phyloP scores from a whole-genome alignment of 2,329 filamentous ascomycete species.

The Penicillium sp. region DNA sequence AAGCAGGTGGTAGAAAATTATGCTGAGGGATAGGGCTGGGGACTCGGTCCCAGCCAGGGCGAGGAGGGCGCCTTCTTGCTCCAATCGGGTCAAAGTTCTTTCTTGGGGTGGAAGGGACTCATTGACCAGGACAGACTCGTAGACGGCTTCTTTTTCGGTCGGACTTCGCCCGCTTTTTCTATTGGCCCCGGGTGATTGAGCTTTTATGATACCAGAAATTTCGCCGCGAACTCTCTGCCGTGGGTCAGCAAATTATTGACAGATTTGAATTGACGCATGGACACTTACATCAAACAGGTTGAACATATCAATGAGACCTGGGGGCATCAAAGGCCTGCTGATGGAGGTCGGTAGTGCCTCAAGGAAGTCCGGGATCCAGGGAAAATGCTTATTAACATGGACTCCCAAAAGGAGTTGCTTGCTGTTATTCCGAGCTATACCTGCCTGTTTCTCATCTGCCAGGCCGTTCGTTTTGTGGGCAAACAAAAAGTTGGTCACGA shows the following conservation, averaged over 20 bases:
- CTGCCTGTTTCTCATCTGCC: constrained; percentile 22
- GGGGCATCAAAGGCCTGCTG: constrained; percentile 22
- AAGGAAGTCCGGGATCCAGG: constrained; percentile 27
- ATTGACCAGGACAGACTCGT: neutral
- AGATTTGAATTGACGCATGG: neutral
- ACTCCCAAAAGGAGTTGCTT: constrained; percentile 28
- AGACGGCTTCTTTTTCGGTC: constrained; percentile 25
- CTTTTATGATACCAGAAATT: constrained; percentile 10
- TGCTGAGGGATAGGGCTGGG: constrained; percentile 26
- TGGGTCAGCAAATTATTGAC: neutral
- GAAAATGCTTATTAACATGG: constrained; percentile 34
- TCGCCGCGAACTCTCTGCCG: constrained; percentile 24
- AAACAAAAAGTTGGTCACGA: constrained; percentile 32
- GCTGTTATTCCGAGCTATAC: constrained; percentile 28
- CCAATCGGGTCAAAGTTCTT: constrained; percentile 27
- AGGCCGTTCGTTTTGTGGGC: constrained; percentile 26
- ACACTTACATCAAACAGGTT: constrained; percentile 17
- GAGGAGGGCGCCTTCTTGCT: constrained; percentile 28
- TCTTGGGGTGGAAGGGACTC: constrained; percentile 33
- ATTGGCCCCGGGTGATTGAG: neutral
- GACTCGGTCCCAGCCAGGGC: constrained; percentile 33
- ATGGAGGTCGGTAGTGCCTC: constrained; percentile 22
- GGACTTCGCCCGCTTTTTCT: neutral
- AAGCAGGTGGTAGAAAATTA: constrained; percentile 34
- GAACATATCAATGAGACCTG: constrained; percentile 26